Evolutionary conservation across 192 early-diverging fungal species (phyloP).

Genomic region (Chytriomyces sp.): DNA sequence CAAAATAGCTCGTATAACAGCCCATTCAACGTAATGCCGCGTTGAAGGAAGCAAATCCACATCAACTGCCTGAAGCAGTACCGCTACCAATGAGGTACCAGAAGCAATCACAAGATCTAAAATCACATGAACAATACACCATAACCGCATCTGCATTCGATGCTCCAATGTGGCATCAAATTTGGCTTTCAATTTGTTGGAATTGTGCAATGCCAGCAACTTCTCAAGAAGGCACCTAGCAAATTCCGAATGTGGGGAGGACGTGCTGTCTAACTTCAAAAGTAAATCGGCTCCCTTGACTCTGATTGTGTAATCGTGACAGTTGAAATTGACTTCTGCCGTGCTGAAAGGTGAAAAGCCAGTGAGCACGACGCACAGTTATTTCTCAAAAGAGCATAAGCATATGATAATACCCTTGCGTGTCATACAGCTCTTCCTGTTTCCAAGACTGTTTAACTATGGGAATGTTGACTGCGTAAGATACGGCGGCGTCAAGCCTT

Average conservation of each 20-base stretch:
- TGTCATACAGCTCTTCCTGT: background rate
- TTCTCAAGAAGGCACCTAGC: slow-evolving; percentile 16
- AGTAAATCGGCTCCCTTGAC: slow-evolving; percentile 53
- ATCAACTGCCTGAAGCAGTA: slow-evolving; percentile 38
- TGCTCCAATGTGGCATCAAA: slow-evolving; percentile 35
- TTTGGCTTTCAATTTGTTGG: slow-evolving; percentile 15
- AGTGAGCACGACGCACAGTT: background rate
- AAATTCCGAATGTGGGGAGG: slow-evolving; percentile 30
- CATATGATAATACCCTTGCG: background rate
- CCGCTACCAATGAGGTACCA: slow-evolving; percentile 1
- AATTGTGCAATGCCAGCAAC: slow-evolving; percentile 8
- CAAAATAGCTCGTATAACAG: slow-evolving; percentile 26
- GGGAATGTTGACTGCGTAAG: slow-evolving; percentile 35
- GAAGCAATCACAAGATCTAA: slow-evolving; percentile 36
- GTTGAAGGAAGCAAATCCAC: slow-evolving; percentile 47
- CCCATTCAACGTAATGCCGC: slow-evolving; percentile 54
- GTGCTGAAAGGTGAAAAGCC: slow-evolving; percentile 31
- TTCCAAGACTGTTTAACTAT: background rate
- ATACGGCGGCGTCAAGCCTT: slow-evolving; percentile 50
- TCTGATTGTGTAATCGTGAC: slow-evolving; percentile 57
- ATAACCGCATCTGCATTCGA: slow-evolving; percentile 44
- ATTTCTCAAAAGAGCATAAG: background rate
- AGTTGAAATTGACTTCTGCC: slow-evolving; percentile 44
- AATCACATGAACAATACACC: slow-evolving; percentile 51
- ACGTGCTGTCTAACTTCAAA: slow-evolving; percentile 35